Percentiles rank a stretch among this genome's conserved stretches.
These are phyloP conservation scores for Schizosaccharomyces lindneri DNA, from an alignment of 805 yeast genomes.

Conservation along the genomic window DNA sequence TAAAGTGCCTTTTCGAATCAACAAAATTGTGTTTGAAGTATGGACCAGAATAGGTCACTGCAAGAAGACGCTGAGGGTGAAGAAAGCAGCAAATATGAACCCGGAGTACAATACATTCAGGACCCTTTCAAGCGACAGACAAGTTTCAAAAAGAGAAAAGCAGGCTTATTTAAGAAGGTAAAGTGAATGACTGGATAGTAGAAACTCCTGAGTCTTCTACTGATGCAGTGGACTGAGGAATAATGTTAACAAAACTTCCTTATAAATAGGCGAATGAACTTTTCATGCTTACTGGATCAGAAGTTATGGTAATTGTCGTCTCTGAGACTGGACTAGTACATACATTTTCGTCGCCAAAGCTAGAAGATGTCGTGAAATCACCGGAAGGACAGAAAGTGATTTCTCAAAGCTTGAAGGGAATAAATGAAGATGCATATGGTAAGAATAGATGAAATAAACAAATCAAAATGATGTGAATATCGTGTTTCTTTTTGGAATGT, in stretches of 20 bases:
- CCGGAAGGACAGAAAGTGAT: constrained; percentile 91
- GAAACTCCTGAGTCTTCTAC: neutral
- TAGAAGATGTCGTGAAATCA: constrained; percentile 91
- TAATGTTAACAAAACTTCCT: no score
- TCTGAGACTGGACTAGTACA: constrained; percentile 96
- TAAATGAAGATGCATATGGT: constrained; percentile 13
- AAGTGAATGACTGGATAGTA: neutral
- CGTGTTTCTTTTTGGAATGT: neutral
- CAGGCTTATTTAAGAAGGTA: constrained; percentile 87
- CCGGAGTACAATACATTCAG: constrained; percentile 46
- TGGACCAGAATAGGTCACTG: neutral
- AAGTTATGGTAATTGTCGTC: constrained; percentile 78
- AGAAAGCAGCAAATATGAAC: constrained; percentile 11
- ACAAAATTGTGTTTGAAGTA: neutral
- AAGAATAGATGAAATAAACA: neutral
- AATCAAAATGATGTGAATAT: no score
- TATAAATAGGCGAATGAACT: constrained; percentile 56
- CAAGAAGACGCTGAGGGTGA: constrained; percentile 14
- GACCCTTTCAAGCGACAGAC: constrained; percentile 95
- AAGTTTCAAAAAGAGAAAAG: constrained; percentile 91
- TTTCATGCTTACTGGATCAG: constrained; percentile 91
- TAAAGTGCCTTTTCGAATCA: no score
- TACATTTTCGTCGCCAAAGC: constrained; percentile 95
- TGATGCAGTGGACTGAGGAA: no score
- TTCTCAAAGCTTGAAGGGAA: constrained; percentile 91